A percentile compares a stretch with the other conserved stretches of the same genome.
phyloP scores from a whole-genome alignment of 2,329 filamentous ascomycete species.

The Lasiodiplodia hormozganensis region DNA sequence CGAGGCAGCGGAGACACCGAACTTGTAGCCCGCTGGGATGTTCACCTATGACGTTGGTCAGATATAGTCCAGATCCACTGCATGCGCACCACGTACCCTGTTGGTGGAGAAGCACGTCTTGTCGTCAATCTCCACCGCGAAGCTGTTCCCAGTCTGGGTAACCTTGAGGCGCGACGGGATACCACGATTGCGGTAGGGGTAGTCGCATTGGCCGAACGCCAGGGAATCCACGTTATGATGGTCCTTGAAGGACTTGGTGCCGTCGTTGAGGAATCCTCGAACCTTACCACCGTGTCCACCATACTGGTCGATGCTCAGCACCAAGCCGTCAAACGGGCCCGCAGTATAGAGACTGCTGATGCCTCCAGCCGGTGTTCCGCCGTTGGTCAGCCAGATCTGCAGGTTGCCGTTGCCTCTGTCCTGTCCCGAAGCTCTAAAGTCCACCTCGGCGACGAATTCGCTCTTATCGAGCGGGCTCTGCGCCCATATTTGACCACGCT shows the following conservation, averaged over 20 bases:
- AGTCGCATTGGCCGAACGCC: constrained; percentile 92
- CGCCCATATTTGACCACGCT: constrained; percentile 83
- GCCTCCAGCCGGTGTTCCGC: constrained; percentile 70
- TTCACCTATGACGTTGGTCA: constrained; percentile 59
- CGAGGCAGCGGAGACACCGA: constrained; percentile 86
- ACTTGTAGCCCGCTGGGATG: constrained; percentile 80
- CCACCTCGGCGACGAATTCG: constrained; percentile 83
- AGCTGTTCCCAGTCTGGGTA: constrained; percentile 67
- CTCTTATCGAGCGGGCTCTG: constrained; percentile 65
- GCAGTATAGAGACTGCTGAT: constrained; percentile 84
- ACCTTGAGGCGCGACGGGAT: constrained; percentile 81
- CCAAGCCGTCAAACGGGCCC: constrained; percentile 87
- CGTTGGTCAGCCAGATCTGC: constrained; percentile 87
- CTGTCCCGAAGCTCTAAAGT: constrained; percentile 85
- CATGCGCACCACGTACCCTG: constrained; percentile 53
- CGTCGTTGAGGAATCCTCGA: constrained; percentile 93
- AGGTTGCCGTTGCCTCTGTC: constrained; percentile 88
- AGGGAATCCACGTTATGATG: constrained; percentile 81
- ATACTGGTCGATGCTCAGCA: constrained; percentile 83
- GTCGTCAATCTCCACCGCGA: constrained; percentile 83
- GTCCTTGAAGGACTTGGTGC: constrained; percentile 76
- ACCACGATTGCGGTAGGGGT: constrained; percentile 89
- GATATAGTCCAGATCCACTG: neutral
- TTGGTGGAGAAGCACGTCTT: constrained; percentile 81
- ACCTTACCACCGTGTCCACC: constrained; percentile 80